A percentile compares a stretch with the other conserved stretches of the same genome.
Conservation (phyloP, 257 asterid species). For the Coffea eugenioides region DNA sequence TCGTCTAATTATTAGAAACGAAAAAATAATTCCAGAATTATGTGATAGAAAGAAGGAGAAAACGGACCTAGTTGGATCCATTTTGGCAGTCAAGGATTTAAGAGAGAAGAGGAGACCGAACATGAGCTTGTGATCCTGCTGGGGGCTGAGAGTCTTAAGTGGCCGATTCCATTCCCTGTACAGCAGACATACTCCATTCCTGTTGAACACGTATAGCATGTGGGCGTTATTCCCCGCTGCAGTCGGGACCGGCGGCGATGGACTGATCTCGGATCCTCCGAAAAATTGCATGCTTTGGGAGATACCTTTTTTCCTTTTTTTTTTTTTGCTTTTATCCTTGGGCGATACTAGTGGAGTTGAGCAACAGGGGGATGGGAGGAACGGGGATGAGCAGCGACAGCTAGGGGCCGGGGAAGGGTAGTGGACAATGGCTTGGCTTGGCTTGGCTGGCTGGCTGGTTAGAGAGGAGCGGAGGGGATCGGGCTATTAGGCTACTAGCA, state of each 20-base stretch:
- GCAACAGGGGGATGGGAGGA: too few relatives aligned
- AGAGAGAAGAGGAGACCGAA: conserved; percentile 97
- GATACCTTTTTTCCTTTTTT: too few relatives aligned
- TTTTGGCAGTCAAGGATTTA: conserved; percentile 86
- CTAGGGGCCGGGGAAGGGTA: too few relatives aligned
- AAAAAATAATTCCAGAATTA: background rate
- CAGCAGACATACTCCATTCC: conserved; percentile 81
- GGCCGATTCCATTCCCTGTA: conserved; percentile 99
- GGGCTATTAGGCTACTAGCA: too few relatives aligned
- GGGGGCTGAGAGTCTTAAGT: conserved; percentile 77
- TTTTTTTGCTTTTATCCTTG: too few relatives aligned
- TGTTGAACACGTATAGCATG: conserved; percentile 84
- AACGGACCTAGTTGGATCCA: conserved; percentile 90
- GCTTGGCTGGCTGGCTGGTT: too few relatives aligned
- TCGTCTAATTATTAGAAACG: too few relatives aligned
- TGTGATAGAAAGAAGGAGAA: background rate
- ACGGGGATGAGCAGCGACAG: too few relatives aligned
- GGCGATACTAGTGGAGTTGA: too few relatives aligned
- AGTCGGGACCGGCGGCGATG: conserved; percentile 79
- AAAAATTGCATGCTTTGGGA: too few relatives aligned
- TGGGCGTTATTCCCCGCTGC: conserved; percentile 87
- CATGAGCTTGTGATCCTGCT: conserved; percentile 96
- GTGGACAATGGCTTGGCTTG: too few relatives aligned
- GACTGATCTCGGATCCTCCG: conserved; percentile 33
- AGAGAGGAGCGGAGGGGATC: too few relatives aligned